phyloP scores from a whole-genome alignment of 768 basidiomycete species.

The Rhodotorula diobovata region DNA sequence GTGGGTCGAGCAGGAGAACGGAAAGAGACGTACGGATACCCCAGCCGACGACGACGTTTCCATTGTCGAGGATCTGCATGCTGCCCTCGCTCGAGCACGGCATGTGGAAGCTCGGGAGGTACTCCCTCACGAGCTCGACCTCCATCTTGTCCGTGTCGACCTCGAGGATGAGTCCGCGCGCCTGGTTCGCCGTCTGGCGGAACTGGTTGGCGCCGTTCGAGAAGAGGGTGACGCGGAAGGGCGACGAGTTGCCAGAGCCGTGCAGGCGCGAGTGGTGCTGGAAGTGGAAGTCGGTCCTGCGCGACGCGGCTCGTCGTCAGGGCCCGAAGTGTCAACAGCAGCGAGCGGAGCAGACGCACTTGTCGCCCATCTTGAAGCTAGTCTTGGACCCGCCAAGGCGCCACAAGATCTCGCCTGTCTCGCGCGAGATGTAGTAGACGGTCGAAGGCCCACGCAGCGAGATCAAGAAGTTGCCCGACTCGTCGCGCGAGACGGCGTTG shows the following conservation, averaged over 20 bases:
- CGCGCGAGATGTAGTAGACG: constrained; percentile 41
- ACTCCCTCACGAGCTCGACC: neutral
- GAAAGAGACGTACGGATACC: neutral
- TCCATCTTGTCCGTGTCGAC: constrained; percentile 1
- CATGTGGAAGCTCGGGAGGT: neutral
- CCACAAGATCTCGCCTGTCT: constrained; percentile 40
- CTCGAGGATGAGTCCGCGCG: neutral
- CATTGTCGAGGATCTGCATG: constrained; percentile 8
- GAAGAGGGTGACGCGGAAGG: neutral
- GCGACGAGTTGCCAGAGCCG: neutral
- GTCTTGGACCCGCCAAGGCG: constrained; percentile 37
- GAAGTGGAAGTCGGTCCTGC: constrained; percentile 3
- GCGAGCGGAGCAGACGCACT: neutral
- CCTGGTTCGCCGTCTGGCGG: neutral
- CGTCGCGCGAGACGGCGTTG: constrained; percentile 43
- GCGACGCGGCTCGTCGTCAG: neutral
- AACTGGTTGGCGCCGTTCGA: constrained; percentile 11
- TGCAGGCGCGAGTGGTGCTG: constrained; percentile 2
- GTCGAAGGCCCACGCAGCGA: constrained; percentile 42
- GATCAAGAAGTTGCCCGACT: constrained; percentile 42
- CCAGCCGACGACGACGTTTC: constrained; percentile 7
- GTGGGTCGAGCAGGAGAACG: too few relatives aligned
- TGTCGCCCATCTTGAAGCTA: constrained; percentile 33
- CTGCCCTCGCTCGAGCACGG: constrained; percentile 7
- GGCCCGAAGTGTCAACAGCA: too few relatives aligned